Base-by-base conservation (phyloP, 306 rosid genomes). In the Begonia fuchsioides region DNA sequence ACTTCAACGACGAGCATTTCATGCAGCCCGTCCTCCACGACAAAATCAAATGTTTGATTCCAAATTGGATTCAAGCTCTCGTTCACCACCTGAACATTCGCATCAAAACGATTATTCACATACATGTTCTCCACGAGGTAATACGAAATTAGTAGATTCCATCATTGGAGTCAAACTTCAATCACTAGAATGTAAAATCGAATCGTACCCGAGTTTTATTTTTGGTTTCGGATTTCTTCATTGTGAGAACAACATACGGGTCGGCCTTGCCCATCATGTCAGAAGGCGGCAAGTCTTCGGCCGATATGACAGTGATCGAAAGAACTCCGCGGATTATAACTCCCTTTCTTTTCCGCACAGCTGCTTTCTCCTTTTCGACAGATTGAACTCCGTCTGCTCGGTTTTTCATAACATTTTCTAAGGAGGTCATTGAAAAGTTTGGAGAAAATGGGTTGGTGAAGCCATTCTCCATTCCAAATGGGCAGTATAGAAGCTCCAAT, bases 31-130 rank as follows among this genome's bases (percentile, higher is more conserved):
- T 90, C 98, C 71, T 90, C 96, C 3, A 90, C 94, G 39, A 90
- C 94, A 46, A 82, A 85, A 75, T 92, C 96, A 43, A 79, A 92
- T 54, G 96, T 92, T 63, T 92, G 98, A 72, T 85, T 92, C 98
- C 98, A 92, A 32, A 82, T 79, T 17, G 98, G 98, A 79, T 85
- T 79, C 74, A 85, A 79, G 73, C 70, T 62, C 9, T 85, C 82
- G 61, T 82, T 92, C 49, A 92, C 94, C 52, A 92, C 98, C 98
- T 92, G 76, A 53, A 59, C 68, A 60, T 16, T 53, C 44, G 59
- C 5, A 43, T 47, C 52, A 15, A 15, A 52, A 10, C 49, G 66
- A 50, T 53, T 53, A 26, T 26, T 26, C 7, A 8, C 35, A 26
- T 20, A 6, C 35, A 5, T 26, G 3, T 26, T 4, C 35, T 26